These are phyloP conservation scores for Suhomyces yuchorum DNA, from an alignment of 1,139 yeast species.

Conservation along the genomic window DNA sequence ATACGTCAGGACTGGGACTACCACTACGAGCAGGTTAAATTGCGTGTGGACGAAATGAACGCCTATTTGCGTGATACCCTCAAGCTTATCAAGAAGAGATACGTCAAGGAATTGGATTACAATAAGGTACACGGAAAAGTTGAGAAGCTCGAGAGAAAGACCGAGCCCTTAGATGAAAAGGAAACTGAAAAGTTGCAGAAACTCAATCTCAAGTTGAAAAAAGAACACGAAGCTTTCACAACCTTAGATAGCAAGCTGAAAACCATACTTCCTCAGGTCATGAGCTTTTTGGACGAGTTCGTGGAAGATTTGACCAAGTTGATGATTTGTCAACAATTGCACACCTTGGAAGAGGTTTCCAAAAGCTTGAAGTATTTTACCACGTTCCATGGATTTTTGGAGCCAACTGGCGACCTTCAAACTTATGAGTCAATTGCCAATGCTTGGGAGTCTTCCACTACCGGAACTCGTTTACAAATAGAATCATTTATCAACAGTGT, in stretches of 20 bases:
- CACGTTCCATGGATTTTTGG: constrained; percentile 41
- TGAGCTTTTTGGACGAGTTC: constrained; percentile 53
- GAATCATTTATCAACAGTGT: constrained; percentile 39
- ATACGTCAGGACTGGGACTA: constrained; percentile 36
- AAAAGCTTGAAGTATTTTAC: constrained; percentile 35
- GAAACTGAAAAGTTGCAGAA: constrained; percentile 36
- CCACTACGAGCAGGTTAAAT: constrained; percentile 32
- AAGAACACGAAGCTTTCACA: constrained; percentile 32
- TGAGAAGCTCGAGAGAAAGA: constrained; percentile 45
- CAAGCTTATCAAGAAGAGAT: constrained; percentile 47
- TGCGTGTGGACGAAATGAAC: constrained; percentile 43
- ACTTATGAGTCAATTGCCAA: constrained; percentile 28
- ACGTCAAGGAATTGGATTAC: constrained; percentile 39
- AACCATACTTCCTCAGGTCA: constrained; percentile 47
- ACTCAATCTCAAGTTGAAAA: constrained; percentile 33
- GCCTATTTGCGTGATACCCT: constrained; percentile 37
- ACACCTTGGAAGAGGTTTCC: constrained; percentile 32
- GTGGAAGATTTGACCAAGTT: constrained; percentile 44
- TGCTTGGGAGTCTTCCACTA: constrained; percentile 38
- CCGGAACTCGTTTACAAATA: constrained; percentile 36
- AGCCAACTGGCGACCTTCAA: constrained; percentile 8
- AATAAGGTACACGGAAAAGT: constrained; percentile 42
- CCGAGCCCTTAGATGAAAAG: constrained; percentile 39
- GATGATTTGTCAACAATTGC: constrained; percentile 35
- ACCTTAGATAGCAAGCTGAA: constrained; percentile 44